Evolutionary conservation across 2,329 filamentous ascomycete species (phyloP), one percentile per base, ranked within the genome.

Genomic region (Dactylonectria estremocensis): DNA sequence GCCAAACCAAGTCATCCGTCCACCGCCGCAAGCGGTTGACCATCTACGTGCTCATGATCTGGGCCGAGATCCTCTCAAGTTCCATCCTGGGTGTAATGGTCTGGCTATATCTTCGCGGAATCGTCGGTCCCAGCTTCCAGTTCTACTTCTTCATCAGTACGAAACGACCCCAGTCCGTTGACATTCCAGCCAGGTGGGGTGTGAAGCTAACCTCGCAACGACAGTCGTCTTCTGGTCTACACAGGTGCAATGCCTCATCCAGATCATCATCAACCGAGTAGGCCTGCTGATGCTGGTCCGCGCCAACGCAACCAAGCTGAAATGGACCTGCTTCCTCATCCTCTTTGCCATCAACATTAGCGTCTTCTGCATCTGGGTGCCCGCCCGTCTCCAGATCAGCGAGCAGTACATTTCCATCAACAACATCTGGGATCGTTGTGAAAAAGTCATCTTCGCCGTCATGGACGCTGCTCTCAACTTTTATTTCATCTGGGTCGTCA

Each of bases 221-320:
- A 4, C 3, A 83, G 74, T 77, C 50, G 64, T 76, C 20, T 76
- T 70, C 53, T 77, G 76, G 76, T 74, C 71, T 8, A 79, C 84
- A 1, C 83, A 87, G 69, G 74, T 78, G 9, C 76, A 78, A 60
- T 79, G 84, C 16, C 76, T 87, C 1, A 83, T 86, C 72, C 85
- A 86, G 69, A 87, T 87, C 52, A 86, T 87, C 72, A 83, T 86
- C 73, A 87, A 87, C 67, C 83, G 85, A 60, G 82, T 86, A 13
- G 79, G 82, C 1, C 77, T 87, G 5, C 79, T 87, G 37, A 81
- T 85, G 61, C 77, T 83, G 5, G 75, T 83, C 58, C 79, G 78
- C 76, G 79, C 31, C 48, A 71, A 37, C 73, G 75, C 49, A 9
- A 76, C 74, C 3, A 76, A 68, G 43, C 75, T 87, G 14, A 87